Evolutionary conservation across 805 yeast genomes (phyloP).

Genomic region (Phaffomyces thermotolerans): DNA sequence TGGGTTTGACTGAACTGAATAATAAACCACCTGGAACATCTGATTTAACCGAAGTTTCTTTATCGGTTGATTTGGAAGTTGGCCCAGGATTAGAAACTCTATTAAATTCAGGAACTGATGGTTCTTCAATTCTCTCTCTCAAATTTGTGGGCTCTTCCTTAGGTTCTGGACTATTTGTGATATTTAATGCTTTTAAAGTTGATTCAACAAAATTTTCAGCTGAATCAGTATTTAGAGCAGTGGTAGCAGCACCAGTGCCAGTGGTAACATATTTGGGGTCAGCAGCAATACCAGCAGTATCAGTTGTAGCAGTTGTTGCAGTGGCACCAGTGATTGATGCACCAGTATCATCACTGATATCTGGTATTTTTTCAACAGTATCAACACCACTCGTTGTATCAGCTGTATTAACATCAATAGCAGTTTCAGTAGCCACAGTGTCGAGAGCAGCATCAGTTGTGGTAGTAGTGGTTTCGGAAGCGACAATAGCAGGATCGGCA

Average conservation of each 20-base stretch:
- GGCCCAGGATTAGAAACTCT: slow-evolving; percentile 8
- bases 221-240: no score
- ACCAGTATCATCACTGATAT: no score
- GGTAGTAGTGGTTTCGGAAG: neutral
- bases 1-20: no score
- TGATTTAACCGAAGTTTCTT: slow-evolving; percentile 2
- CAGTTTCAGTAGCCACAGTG: neutral
- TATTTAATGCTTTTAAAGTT: no score
- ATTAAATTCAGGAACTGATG: slow-evolving; percentile 14
- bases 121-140: neutral
- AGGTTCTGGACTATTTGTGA: no score
- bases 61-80: slow-evolving; percentile 2
- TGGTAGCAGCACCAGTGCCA: no score
- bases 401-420: neutral
- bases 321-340: no score
- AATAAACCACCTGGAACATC: neutral
- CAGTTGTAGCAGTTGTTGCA: no score
- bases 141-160: no score
- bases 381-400: neutral
- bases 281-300: no score
- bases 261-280: no score
- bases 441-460: neutral
- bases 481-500: neutral
- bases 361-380: neutral
- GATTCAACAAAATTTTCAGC: no score